Conservation (phyloP, 1,139 yeast species). For the Candida frijolesensis region DNA sequence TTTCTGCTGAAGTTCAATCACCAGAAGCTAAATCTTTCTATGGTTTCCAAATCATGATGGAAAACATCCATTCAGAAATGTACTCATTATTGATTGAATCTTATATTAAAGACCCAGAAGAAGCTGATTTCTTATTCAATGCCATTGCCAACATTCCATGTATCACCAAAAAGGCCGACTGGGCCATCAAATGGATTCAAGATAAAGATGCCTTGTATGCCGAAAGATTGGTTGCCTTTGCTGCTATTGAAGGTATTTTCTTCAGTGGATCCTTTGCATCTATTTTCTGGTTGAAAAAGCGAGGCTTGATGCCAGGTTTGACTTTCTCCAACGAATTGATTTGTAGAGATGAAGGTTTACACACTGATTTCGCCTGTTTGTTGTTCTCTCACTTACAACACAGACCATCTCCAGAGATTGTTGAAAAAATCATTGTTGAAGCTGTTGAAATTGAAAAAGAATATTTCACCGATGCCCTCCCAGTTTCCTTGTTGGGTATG, state of each 20-base stretch:
- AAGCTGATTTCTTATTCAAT: slow-evolving; percentile 83
- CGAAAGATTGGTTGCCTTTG: slow-evolving; percentile 96
- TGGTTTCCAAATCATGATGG: slow-evolving; percentile 99
- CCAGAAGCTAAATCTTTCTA: slow-evolving; percentile 99
- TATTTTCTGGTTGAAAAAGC: slow-evolving; percentile 95
- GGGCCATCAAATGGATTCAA: slow-evolving; percentile 96
- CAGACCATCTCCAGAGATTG: slow-evolving; percentile 79
- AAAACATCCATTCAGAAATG: slow-evolving; percentile 97
- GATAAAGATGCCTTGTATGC: slow-evolving; percentile 86
- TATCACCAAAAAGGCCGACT: slow-evolving; percentile 93
- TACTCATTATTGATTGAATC: slow-evolving; percentile 93
- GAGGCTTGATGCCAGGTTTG: slow-evolving; percentile 98
- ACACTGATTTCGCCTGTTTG: slow-evolving; percentile 96
- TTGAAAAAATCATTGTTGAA: slow-evolving; percentile 86
- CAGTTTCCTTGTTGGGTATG: slow-evolving; percentile 91
- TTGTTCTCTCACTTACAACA: slow-evolving; percentile 89
- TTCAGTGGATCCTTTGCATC: slow-evolving; percentile 98
- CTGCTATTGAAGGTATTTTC: slow-evolving; percentile 98
- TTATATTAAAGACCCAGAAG: slow-evolving; percentile 92
- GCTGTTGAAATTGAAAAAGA: slow-evolving; percentile 95
- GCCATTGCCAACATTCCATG: slow-evolving; percentile 95
- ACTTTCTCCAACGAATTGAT: slow-evolving; percentile 96
- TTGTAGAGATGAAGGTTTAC: slow-evolving; percentile 98
- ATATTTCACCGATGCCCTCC: slow-evolving; percentile 91
- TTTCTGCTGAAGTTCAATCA: slow-evolving; percentile 93